Base-by-base conservation (phyloP, 148 eudicot genomes). In the Limonium bicolor region DNA sequence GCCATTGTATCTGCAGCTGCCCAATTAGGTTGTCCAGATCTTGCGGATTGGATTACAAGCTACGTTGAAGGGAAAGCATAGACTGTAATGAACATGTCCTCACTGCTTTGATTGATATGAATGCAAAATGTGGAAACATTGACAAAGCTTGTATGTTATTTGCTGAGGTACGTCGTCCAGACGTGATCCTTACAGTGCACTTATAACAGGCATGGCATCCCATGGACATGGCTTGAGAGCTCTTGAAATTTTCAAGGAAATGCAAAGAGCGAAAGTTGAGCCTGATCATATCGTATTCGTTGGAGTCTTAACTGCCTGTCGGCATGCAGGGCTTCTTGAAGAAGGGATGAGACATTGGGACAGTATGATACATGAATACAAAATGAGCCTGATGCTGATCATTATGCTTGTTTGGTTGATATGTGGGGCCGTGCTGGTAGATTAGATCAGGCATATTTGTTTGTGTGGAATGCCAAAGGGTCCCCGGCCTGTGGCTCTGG, bases 381-480 rank as follows among this genome's bases (percentile, higher is more conserved):
- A 48, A 35, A 69, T 55, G 48, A 55, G 36, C 74, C 74, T 16
- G 64, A 60, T 41, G 69, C 58, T 6, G 74, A 69, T 32, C 74
- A 69, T 36, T 69, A 69, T 55, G 69, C 66, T 55, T 69, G 74
- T 34, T 5, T 60, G 18, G 55, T 69, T 46, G 70, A 69, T 55
- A 64, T 69, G 74, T 66, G 63, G 50, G 74, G 69, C n/a, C 66
- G 69, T 30, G 69, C 74, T 39, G 74, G 74, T 17, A 69, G 56
- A 40, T 59, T 69, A 7, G 62, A 64, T 24, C 69, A 64, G 42
- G 69, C 69, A 18, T 55, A 64, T 40, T 38, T n/a, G n/a, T n/a
- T n/a, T n/a, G n/a, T n/a, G n/a, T n/a, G n/a, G n/a, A n/a, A 64
- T 55, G 66, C 69, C 69, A 44, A 29, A 50, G 31, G 55, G 61